Evolutionary conservation across 352 stramenopile genomes (phyloP), one percentile per base, ranked within the genome.

Genomic region (Phytopythium chamaehyphon): DNA sequence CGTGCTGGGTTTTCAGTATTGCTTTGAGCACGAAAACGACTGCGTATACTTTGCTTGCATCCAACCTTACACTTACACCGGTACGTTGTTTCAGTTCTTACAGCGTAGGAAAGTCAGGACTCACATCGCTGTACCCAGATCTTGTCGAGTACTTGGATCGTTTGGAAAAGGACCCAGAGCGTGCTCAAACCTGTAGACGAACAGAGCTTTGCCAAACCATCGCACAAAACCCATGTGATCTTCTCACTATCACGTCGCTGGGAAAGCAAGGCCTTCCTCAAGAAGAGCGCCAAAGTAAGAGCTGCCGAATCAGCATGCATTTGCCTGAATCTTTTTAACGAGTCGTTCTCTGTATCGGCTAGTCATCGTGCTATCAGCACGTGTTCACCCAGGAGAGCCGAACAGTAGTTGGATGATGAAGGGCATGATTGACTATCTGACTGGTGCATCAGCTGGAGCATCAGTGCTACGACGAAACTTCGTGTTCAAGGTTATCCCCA

Each of bases 361-460:
- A 84, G 80, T 88, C 16, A 87, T 96, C 31, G 78, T 97, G n/a
- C 35, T 97, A 28, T 90, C 78, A 3, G 84, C 81, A 2, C 64
- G 90, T n/a, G 88, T 97, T 2, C 90, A 97, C 49, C 89, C 90
- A 0, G 88, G 88, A 6, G 90, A 97, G 54, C 71, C 83, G 5
- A 95, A 95, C 59, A 85, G 80, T 33, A 94, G 77, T 44, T 97
- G 84, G 75, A 93, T 97, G 69, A 96, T 97, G 83, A 79, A 97
- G 47, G 90, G 90, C n/a, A 85, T 97, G 64, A 55, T 97, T n/a
- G 71, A 93, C 40, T 96, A 93, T 59, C 67, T 97, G 24, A 93
- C 83, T 4, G 71, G 83, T 1, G n/a, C 68, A 1, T 78, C 70
- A 9, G 73, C 57, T 6, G 84, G 71, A 1, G 88, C 90, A 0